Percentiles rank a stretch among this genome's conserved stretches.
Conservation (phyloP, 2,329 filamentous ascomycete species). For the Cercospora brassicicola region DNA sequence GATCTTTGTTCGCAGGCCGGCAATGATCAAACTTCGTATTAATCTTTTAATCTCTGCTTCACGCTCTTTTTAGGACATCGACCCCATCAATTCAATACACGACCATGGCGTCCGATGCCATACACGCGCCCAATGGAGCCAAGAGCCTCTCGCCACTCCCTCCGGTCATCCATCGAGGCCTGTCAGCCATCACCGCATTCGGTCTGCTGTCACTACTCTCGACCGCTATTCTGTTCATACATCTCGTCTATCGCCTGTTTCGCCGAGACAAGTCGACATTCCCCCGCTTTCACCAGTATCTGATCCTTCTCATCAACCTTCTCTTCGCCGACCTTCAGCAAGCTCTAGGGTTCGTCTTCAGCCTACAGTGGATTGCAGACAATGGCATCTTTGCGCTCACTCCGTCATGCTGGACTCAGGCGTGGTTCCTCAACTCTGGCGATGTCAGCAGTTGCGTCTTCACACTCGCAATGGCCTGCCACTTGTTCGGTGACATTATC, state of each 20-base stretch:
- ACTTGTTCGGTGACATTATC: slow-evolving; percentile 65
- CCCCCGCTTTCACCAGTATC: slow-evolving; percentile 58
- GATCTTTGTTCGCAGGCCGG: neutral
- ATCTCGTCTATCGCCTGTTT: slow-evolving; percentile 33
- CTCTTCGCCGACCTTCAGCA: slow-evolving; percentile 67
- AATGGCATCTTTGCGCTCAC: slow-evolving; percentile 57
- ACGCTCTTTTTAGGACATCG: neutral
- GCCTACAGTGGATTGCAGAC: slow-evolving; percentile 57
- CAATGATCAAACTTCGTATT: neutral
- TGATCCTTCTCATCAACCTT: slow-evolving; percentile 67
- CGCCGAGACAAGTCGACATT: slow-evolving; percentile 26
- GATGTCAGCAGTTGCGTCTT: slow-evolving; percentile 66
- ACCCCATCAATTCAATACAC: neutral
- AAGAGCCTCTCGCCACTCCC: slow-evolving; percentile 19
- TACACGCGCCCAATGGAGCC: neutral
- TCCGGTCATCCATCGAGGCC: slow-evolving; percentile 22
- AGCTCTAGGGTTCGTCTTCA: slow-evolving; percentile 62
- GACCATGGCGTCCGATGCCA: neutral
- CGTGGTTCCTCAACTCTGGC: slow-evolving; percentile 65
- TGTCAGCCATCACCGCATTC: slow-evolving; percentile 28
- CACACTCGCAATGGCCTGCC: slow-evolving; percentile 63
- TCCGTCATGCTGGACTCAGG: slow-evolving; percentile 61
- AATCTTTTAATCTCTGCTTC: neutral
- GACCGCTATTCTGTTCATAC: slow-evolving; percentile 27
- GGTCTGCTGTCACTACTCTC: slow-evolving; percentile 30